Conservation (phyloP, 75 land plant species). For the Ceratopteris richardii region DNA sequence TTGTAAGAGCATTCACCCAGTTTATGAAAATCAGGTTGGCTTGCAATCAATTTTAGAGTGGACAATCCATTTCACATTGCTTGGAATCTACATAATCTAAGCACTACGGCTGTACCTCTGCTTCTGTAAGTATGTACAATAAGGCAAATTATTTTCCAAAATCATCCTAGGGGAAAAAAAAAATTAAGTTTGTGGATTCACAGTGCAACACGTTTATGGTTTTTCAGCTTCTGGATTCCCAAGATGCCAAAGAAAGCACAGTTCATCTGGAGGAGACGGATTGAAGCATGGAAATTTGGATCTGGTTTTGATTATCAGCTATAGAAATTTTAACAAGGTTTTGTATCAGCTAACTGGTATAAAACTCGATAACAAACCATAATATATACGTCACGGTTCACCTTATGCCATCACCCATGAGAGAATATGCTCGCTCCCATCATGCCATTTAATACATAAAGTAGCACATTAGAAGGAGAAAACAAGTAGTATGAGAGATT, state of each 20-base stretch:
- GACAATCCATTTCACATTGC: slow-evolving; percentile 62
- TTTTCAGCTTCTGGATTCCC: slow-evolving; percentile 26
- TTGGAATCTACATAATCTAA: slow-evolving; percentile 70
- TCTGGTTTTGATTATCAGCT: slow-evolving; percentile 50
- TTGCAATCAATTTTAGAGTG: slow-evolving; percentile 55
- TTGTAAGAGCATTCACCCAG: not conserved
- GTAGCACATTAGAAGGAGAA: too few relatives aligned
- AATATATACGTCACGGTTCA: too few relatives aligned
- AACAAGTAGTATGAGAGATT: too few relatives aligned
- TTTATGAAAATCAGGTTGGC: slow-evolving; percentile 52
- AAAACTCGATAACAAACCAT: too few relatives aligned
- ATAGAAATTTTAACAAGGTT: too few relatives aligned
- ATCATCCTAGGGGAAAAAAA: too few relatives aligned
- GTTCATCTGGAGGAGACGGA: slow-evolving; percentile 32
- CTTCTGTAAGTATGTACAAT: slow-evolving; percentile 38
- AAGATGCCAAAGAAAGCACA: slow-evolving; percentile 29
- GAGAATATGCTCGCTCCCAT: too few relatives aligned
- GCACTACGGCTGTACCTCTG: slow-evolving; percentile 40
- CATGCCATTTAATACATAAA: too few relatives aligned
- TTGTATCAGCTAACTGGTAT: too few relatives aligned
- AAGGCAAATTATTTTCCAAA: too few relatives aligned
- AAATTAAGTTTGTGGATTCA: not conserved
- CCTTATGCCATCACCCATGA: too few relatives aligned
- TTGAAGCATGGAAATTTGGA: slow-evolving; percentile 68
- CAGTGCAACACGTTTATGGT: not conserved